A percentile compares a stretch with the other conserved stretches of the same genome.
Conservation (phyloP, 2,329 filamentous ascomycete genomes). For the Calonectria montana region DNA sequence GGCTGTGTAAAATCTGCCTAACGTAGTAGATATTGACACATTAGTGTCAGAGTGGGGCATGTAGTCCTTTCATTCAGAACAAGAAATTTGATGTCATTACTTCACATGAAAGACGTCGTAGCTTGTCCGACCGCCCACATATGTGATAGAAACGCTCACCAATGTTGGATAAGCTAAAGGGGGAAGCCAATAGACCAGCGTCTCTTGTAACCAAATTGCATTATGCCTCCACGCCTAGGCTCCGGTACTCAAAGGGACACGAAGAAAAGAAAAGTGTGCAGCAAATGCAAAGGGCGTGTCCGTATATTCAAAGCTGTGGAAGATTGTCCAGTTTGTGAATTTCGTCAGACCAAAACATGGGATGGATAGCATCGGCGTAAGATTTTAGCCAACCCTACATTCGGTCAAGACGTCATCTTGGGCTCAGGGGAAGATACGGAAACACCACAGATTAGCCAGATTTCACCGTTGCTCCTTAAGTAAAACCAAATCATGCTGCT, state of each 20-base stretch:
- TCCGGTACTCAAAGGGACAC: neutral
- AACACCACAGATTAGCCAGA: neutral
- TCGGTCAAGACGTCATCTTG: neutral
- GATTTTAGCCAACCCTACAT: neutral
- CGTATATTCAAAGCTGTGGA: neutral
- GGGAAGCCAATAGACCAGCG: neutral
- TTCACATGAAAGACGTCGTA: neutral
- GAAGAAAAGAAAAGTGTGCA: neutral
- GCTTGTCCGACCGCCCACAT: neutral
- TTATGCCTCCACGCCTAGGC: neutral
- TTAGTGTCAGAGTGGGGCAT: neutral
- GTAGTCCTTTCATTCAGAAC: neutral
- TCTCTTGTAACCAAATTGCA: neutral
- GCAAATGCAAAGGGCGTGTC: neutral
- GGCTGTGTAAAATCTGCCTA: neutral
- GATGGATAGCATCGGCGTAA: neutral
- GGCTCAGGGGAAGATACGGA: neutral
- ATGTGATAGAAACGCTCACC: neutral
- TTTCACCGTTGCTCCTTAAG: neutral
- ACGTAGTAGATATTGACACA: neutral
- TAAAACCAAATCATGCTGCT: neutral
- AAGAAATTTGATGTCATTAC: neutral
- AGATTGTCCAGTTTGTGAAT: neutral
- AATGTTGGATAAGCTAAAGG: neutral
- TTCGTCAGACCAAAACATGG: neutral